These are phyloP conservation scores for Arthrobotrys iridis DNA, from an alignment of 2,329 filamentous ascomycete genomes.

Conservation along the genomic window DNA sequence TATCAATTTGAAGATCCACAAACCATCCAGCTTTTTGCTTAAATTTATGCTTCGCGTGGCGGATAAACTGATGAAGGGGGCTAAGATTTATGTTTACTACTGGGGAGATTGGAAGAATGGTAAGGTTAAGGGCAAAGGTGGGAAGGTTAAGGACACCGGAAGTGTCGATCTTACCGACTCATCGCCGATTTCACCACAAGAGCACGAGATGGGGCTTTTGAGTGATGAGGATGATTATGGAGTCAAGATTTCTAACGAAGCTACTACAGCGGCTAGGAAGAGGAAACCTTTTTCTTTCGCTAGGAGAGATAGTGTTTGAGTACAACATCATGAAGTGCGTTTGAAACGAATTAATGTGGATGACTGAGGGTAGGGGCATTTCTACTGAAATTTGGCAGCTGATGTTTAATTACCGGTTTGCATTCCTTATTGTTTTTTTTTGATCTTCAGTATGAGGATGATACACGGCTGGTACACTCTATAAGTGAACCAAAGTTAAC, in stretches of 20 bases:
- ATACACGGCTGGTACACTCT: no score
- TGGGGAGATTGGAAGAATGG: slow-evolving; percentile 52
- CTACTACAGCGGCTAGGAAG: slow-evolving; percentile 8
- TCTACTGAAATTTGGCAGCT: background rate
- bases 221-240: slow-evolving; percentile 46
- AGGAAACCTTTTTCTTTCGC: slow-evolving; percentile 15
- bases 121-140: slow-evolving; percentile 30
- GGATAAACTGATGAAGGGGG: slow-evolving; percentile 35
- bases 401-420: slow-evolving; percentile 12
- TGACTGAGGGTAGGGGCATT: background rate
- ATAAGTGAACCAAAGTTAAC: no score
- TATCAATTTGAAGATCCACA: slow-evolving; percentile 30
- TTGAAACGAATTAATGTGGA: slow-evolving; percentile 17
- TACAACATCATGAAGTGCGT: background rate
- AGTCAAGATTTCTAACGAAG: slow-evolving; percentile 21
- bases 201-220: background rate
- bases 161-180: background rate
- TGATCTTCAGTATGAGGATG: no score
- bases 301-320: slow-evolving; percentile 21
- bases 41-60: slow-evolving; percentile 43
- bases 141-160: slow-evolving; percentile 10
- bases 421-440: slow-evolving; percentile 14
- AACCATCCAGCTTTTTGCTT: slow-evolving; percentile 25
- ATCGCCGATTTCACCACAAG: background rate
- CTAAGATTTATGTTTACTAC: slow-evolving; percentile 37